A percentile compares a stretch with the other conserved stretches of the same genome.
phyloP scores from a whole-genome alignment of 2,329 filamentous ascomycete species.

The Fusarium kyushuense region DNA sequence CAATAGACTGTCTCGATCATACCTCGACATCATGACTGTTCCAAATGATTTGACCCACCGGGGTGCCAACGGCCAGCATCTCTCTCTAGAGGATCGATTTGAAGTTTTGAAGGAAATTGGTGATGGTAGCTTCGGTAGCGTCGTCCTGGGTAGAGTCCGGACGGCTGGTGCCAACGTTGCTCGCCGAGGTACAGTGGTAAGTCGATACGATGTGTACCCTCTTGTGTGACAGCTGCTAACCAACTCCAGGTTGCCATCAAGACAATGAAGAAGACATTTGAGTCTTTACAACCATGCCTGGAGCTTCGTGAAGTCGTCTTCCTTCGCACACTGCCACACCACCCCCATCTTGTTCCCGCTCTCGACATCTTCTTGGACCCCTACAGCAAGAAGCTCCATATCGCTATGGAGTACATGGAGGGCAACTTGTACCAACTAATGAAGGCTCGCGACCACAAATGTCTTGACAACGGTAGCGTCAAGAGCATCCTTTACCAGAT shows the following conservation, averaged over 20 bases:
- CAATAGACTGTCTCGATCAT: slow-evolving; percentile 35
- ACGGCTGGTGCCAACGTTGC: slow-evolving; percentile 90
- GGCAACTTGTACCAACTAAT: slow-evolving; percentile 98
- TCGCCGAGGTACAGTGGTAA: slow-evolving; percentile 90
- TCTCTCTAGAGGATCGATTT: slow-evolving; percentile 90
- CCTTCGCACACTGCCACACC: slow-evolving; percentile 85
- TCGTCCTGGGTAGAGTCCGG: slow-evolving; percentile 90
- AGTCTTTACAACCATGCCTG: slow-evolving; percentile 88
- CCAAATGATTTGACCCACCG: slow-evolving; percentile 79
- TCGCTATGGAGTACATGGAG: slow-evolving; percentile 99
- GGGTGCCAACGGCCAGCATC: slow-evolving; percentile 69
- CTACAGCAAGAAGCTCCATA: slow-evolving; percentile 95
- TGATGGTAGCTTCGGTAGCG: slow-evolving; percentile 98
- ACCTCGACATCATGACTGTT: slow-evolving; percentile 74
- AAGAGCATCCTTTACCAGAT: slow-evolving; percentile 99
- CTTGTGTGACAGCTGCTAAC: slow-evolving; percentile 35
- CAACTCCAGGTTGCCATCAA: slow-evolving; percentile 89
- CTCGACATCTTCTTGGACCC: slow-evolving; percentile 98
- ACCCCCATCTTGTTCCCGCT: slow-evolving; percentile 94
- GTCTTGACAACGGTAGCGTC: slow-evolving; percentile 87
- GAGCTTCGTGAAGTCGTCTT: slow-evolving; percentile 98
- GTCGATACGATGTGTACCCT: slow-evolving; percentile 51
- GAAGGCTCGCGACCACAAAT: slow-evolving; percentile 98
- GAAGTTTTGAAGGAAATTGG: slow-evolving; percentile 98
- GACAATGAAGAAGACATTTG: slow-evolving; percentile 99